A percentile compares a stretch with the other conserved stretches of the same genome.
Conservation (phyloP, 805 yeast species). For the Phaffomyces thermotolerans region DNA sequence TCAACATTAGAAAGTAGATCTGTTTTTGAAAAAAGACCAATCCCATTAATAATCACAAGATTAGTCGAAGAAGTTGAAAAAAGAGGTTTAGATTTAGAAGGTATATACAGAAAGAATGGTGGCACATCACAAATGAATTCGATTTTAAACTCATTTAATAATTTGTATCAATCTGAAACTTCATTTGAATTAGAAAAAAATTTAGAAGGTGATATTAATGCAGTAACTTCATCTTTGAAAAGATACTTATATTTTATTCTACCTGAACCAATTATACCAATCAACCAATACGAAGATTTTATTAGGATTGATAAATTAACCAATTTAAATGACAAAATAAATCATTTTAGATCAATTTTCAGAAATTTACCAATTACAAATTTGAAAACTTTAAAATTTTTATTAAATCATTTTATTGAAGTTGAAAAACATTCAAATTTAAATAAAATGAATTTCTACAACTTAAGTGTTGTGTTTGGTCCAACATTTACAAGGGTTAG, state of each 20-base stretch:
- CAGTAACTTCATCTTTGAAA: slow-evolving; percentile 80
- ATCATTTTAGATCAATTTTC: slow-evolving; percentile 40
- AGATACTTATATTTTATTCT: slow-evolving; percentile 70
- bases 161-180: slow-evolving; percentile 23
- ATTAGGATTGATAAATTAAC: slow-evolving; percentile 43
- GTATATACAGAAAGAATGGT: slow-evolving; percentile 84
- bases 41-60: slow-evolving; percentile 66
- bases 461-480: slow-evolving; percentile 87
- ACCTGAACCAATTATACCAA: slow-evolving; percentile 80
- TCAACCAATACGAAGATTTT: slow-evolving; percentile 55
- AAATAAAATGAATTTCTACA: slow-evolving; percentile 79
- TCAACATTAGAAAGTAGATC: slow-evolving; percentile 60
- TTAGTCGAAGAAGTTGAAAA: slow-evolving; percentile 74
- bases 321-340: slow-evolving; percentile 22
- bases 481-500: slow-evolving; percentile 82
- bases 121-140: slow-evolving; percentile 28
- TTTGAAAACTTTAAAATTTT: slow-evolving; percentile 41
- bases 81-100: slow-evolving; percentile 73
- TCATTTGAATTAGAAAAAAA: slow-evolving; percentile 28
- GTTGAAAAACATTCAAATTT: slow-evolving; percentile 45
- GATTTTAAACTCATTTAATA: slow-evolving; percentile 26
- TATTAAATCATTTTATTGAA: slow-evolving; percentile 58
- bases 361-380: slow-evolving; percentile 61
- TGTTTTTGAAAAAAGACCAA: slow-evolving; percentile 46
- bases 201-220: slow-evolving; percentile 67